Base-by-base conservation (phyloP, 352 stramenopile species). In the Globisporangium middletonii region DNA sequence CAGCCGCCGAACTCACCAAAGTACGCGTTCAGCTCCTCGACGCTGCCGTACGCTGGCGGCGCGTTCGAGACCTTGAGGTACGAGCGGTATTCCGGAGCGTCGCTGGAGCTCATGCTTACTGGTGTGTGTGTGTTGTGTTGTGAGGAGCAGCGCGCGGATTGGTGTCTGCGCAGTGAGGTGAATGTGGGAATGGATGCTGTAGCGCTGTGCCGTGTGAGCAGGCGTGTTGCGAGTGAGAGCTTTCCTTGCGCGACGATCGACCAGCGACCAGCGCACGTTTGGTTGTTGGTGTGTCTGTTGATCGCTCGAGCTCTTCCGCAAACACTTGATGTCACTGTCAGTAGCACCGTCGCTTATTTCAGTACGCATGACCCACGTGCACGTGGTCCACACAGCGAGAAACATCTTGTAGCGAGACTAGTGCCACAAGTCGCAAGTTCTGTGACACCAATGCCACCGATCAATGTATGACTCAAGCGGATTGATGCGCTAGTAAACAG, bases 1-100 rank as follows among this genome's bases (percentile, higher is more conserved):
- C 97, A 96, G 55, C 97, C 96, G 27, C 96, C 96, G 75, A 98
- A 99, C 56, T 92, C 63, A 43, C 91, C 90, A 68, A 97, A 97
- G 78, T 96, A 92, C 41, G 79, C 79, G 60, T 80, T 77, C 4
- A 92, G 63, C 58, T 92, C 73, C 9, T 87, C 76, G 4, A 55
- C 66, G 6, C 67, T 83, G 13, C 59, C 60, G 69, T 91, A 93
- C 16, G 86, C 68, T 13, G 80, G 83, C 47, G 83, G 80, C n/a
- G 80, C 79, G 35, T 93, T 93, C 28, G 79, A 88, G 41, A 91
- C 71, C 48, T 73, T 68, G 30, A 93, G 71, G 69, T 85, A 89
- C 50, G 49, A 50, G 38, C 67, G 49, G 30, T 68, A 65, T 53
- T 71, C 63, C 13, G 47, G 47, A 26, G 61, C 57, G 5, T 49